These are phyloP conservation scores for Fragaria nilgerrensis DNA, from an alignment of 306 rosid species.

Conservation along the genomic window DNA sequence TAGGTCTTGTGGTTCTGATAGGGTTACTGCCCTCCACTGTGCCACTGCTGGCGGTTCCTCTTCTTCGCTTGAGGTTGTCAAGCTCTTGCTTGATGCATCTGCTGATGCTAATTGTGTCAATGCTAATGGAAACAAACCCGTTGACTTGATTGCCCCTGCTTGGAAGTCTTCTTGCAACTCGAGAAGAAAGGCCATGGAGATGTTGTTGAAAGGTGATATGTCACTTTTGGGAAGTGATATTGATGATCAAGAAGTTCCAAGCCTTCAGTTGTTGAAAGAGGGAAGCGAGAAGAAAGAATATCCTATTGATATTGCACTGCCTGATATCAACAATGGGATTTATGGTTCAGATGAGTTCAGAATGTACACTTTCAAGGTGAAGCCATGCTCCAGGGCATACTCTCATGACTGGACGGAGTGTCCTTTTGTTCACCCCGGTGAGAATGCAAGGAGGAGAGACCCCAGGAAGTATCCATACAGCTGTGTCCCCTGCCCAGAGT, in stretches of 20 bases:
- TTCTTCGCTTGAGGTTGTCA: constrained; percentile 59
- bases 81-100: constrained; percentile 74
- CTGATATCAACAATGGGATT: constrained; percentile 87
- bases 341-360: constrained; percentile 90
- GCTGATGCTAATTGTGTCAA: constrained; percentile 58
- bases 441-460: constrained; percentile 99
- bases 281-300: constrained; percentile 88
- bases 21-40: constrained; percentile 90
- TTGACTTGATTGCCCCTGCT: constrained; percentile 59
- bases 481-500: constrained; percentile 98
- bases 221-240: constrained; percentile 35
- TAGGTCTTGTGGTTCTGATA: constrained; percentile 66
- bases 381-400: constrained; percentile 99
- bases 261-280: constrained; percentile 38
- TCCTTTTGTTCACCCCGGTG: constrained; percentile 97
- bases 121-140: constrained; percentile 59
- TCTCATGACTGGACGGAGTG: constrained; percentile 99
- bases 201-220: constrained; percentile 57
- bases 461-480: constrained; percentile 93
- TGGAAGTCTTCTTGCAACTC: constrained; percentile 41
- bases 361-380: constrained; percentile 97
- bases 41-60: constrained; percentile 78
- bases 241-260: constrained; percentile 34
- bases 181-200: constrained; percentile 67
- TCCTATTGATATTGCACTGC: constrained; percentile 79